Conservation (phyloP, 169 alveolate genomes). For the Pseudocohnilembus persalinus region DNA sequence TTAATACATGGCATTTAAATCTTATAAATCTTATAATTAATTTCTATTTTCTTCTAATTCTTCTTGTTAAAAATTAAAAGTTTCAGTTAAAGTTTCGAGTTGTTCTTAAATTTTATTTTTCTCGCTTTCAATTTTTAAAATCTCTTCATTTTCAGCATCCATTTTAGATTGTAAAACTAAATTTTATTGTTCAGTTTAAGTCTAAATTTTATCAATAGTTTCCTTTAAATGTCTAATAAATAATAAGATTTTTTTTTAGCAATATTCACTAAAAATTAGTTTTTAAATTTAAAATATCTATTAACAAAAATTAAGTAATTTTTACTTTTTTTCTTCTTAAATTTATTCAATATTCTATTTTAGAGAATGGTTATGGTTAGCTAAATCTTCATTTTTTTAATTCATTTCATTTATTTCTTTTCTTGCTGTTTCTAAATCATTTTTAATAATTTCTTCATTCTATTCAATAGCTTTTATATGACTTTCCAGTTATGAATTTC, state of each 20-base stretch:
- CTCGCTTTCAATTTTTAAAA: not conserved
- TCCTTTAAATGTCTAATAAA: not conserved
- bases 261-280: too few species aligned
- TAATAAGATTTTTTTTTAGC: too few species aligned
- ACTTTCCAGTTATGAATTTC: not conserved
- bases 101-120: conserved; percentile 15
- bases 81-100: not conserved
- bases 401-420: not conserved
- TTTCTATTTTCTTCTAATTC: conserved; percentile 1
- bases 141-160: conserved; percentile 13
- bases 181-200: not conserved
- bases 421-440: not conserved
- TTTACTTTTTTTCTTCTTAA: not conserved
- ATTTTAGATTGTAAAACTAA: not conserved
- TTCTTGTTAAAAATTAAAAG: conserved; percentile 6
- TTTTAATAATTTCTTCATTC: too few species aligned
- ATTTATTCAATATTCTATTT: not conserved
- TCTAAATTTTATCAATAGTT: not conserved
- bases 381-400: not conserved
- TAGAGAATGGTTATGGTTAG: not conserved
- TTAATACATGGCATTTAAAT: not conserved
- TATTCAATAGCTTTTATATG: not conserved
- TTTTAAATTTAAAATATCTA: too few species aligned
- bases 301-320: too few species aligned
- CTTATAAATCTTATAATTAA: not conserved